Evolutionary conservation across 1,284 basidiomycete species (phyloP).

Genomic region (Melampsora larici-populina): DNA sequence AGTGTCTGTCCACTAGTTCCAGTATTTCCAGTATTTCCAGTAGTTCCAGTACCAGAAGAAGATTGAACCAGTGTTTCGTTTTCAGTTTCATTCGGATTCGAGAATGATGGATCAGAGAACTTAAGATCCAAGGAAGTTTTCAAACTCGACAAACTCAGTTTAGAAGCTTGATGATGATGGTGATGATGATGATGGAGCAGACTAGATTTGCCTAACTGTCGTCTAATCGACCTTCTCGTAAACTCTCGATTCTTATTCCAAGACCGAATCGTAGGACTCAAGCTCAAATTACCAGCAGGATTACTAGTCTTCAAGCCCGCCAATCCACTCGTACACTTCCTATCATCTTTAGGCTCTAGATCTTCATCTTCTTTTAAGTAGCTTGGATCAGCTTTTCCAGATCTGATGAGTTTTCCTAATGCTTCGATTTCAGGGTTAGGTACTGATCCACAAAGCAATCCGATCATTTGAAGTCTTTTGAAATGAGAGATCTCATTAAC

Average conservation of each 20-base stretch:
- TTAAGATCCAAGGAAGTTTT: not conserved
- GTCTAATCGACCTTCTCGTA: constrained; percentile 21
- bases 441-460: constrained; percentile 20
- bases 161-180: no score
- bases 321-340: not conserved
- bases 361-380: not conserved
- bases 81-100: no score
- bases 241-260: constrained; percentile 42
- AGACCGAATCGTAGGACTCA: not conserved
- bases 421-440: constrained; percentile 12
- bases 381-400: constrained; percentile 9
- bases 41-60: not conserved
- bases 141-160: not conserved
- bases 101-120: no score
- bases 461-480: constrained; percentile 38
- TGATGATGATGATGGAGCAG: not conserved
- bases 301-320: not conserved
- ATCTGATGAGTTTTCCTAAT: constrained; percentile 29
- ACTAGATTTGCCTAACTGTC: constrained; percentile 23
- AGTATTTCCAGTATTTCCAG: not conserved
- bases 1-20: not conserved
- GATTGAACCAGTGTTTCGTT: no score
- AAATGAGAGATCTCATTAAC: constrained; percentile 18
- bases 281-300: not conserved
- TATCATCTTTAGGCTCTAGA: not conserved